Conservation (phyloP, 306 rosid species). For the Crotalaria pallida region DNA sequence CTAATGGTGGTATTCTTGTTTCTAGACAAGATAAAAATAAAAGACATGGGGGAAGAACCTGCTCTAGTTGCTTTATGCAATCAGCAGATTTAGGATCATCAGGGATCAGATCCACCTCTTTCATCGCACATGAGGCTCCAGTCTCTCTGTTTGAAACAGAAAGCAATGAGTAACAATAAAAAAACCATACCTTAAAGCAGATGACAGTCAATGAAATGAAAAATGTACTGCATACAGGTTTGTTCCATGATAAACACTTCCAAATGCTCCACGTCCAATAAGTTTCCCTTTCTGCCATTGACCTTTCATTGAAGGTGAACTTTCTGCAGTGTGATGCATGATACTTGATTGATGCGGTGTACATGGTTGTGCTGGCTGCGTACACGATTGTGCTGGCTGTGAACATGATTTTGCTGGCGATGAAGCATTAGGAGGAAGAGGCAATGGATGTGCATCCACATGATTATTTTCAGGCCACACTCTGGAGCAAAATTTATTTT, state of each 20-base stretch:
- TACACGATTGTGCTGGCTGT: conserved; percentile 30
- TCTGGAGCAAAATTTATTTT: conserved; percentile 19
- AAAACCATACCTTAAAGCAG: conserved; percentile 8
- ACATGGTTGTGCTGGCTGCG: conserved; percentile 32
- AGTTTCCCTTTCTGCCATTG: conserved; percentile 92
- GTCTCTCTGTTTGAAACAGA: conserved; percentile 52
- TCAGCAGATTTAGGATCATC: conserved; percentile 90
- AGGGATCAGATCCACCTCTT: conserved; percentile 87
- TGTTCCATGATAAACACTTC: conserved; percentile 79
- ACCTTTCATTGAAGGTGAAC: conserved; percentile 48
- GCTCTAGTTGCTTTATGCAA: conserved; percentile 79
- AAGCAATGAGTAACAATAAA: not conserved
- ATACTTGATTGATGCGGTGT: conserved; percentile 23
- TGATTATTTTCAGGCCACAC: conserved; percentile 49
- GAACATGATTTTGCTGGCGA: conserved; percentile 29
- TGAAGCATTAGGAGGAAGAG: conserved; percentile 71
- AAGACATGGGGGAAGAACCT: conserved; percentile 46
- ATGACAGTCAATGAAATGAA: conserved; percentile 16
- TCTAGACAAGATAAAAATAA: conserved; percentile 8
- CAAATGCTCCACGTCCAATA: conserved; percentile 92
- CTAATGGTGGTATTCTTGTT: not conserved
- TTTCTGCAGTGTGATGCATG: conserved; percentile 33
- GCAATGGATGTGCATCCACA: conserved; percentile 72
- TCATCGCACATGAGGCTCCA: conserved; percentile 96
- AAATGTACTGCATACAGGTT: conserved; percentile 49